Percentiles rank a stretch among this genome's conserved stretches.
Conservation (phyloP, 163 green algal genomes). For the Scenedesmus sp. region DNA sequence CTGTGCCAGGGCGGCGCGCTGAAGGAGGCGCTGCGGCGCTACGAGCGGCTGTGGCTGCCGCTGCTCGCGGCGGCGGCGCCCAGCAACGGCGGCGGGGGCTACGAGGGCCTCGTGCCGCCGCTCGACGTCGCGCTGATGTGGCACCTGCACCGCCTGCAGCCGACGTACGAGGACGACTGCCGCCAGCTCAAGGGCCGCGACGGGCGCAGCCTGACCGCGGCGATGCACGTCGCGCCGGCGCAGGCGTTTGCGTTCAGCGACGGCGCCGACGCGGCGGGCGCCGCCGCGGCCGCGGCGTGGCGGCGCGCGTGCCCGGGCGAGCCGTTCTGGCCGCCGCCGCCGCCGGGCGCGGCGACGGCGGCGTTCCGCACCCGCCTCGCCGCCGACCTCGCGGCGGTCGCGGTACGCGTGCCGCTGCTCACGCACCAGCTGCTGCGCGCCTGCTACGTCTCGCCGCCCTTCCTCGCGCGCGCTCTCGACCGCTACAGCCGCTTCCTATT, state of each 20-base stretch:
- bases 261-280: conserved; percentile 24
- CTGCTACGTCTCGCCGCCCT: conserved; percentile 16
- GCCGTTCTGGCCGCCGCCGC: conserved; percentile 36
- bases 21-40: conserved; percentile 41
- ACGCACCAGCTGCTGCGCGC: conserved; percentile 42
- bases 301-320: conserved; percentile 14
- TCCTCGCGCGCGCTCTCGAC: conserved; percentile 32
- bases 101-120: conserved; percentile 38
- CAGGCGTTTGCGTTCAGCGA: conserved; percentile 44
- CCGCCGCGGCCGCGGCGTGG: conserved; percentile 20
- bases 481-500: conserved; percentile 45
- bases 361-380: conserved; percentile 19
- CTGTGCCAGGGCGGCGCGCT: conserved; percentile 33
- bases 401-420: conserved; percentile 43
- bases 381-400: conserved; percentile 43
- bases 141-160: conserved; percentile 49
- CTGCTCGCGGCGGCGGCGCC: conserved; percentile 13
- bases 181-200: conserved; percentile 1
- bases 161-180: conserved; percentile 39
- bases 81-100: conserved; percentile 1
- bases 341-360: conserved; percentile 9
- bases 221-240: conserved; percentile 10
- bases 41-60: conserved; percentile 45
- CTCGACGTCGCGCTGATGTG: conserved; percentile 46
- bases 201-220: background rate